phyloP scores from a whole-genome alignment of 306 rosid species.

The Rubus idaeus region DNA sequence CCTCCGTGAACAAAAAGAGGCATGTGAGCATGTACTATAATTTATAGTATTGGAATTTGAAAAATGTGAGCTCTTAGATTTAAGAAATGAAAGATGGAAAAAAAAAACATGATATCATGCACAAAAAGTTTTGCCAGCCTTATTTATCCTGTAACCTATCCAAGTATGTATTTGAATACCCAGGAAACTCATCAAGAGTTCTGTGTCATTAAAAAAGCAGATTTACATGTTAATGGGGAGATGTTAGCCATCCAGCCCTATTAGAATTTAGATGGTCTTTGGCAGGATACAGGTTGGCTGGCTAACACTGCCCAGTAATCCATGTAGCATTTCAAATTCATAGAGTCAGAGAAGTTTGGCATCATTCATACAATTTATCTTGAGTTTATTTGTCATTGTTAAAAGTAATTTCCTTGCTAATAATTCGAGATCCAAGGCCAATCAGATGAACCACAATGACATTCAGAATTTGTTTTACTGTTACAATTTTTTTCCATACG shows the following conservation, averaged over 20 bases:
- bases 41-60: background rate
- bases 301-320: background rate
- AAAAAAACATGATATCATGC: background rate
- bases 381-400: background rate
- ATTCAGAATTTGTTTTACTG: background rate
- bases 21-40: background rate
- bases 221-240: background rate
- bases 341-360: background rate
- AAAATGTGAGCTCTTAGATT: background rate
- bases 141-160: background rate
- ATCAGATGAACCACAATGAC: background rate
- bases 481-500: background rate
- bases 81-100: background rate
- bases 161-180: constrained; percentile 1
- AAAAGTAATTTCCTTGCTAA: background rate
- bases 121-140: background rate
- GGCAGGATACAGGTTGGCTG: background rate
- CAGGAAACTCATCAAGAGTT: background rate
- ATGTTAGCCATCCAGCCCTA: background rate
- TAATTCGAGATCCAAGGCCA: background rate
- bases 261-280: background rate
- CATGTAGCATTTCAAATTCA: background rate
- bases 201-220: background rate
- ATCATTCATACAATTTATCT: background rate
- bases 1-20: constrained; percentile 45